Conservation (phyloP, 1,284 basidiomycete species). For the Marasmius sp. region DNA sequence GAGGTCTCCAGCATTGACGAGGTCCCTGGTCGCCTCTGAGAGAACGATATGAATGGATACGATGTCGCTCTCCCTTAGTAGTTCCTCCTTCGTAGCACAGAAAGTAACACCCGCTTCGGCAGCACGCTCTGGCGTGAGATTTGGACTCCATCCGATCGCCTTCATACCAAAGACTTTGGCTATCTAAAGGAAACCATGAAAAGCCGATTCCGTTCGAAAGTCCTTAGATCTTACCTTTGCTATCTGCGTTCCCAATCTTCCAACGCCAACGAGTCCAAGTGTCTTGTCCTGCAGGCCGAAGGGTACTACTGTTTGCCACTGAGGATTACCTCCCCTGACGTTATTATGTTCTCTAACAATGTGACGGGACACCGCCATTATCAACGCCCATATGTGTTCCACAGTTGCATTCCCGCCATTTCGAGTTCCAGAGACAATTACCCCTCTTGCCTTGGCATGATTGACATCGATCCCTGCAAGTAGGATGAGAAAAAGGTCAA, state of each 20-base stretch:
- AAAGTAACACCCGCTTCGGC: slow-evolving; percentile 49
- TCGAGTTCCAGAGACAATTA: slow-evolving; percentile 58
- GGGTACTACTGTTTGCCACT: slow-evolving; percentile 59
- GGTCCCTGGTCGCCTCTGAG: slow-evolving; percentile 46
- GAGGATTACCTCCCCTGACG: slow-evolving; percentile 43
- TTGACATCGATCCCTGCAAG: slow-evolving; percentile 40
- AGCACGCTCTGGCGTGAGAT: slow-evolving; percentile 59
- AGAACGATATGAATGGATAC: slow-evolving; percentile 62
- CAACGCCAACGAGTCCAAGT: slow-evolving; percentile 59
- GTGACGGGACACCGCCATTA: slow-evolving; percentile 54
- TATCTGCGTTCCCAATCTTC: slow-evolving; percentile 49
- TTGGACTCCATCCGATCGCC: slow-evolving; percentile 63
- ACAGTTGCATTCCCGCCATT: slow-evolving; percentile 46
- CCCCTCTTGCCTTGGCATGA: slow-evolving; percentile 48
- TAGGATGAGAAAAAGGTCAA: neutral
- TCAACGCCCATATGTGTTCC: slow-evolving; percentile 69
- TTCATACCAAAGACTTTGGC: slow-evolving; percentile 60
- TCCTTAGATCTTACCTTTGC: slow-evolving; percentile 37
- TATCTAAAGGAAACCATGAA: slow-evolving; percentile 34
- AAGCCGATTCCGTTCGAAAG: neutral
- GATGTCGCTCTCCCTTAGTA: slow-evolving; percentile 55
- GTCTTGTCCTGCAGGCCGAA: slow-evolving; percentile 54
- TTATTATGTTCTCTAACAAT: slow-evolving; percentile 53
- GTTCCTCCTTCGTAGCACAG: slow-evolving; percentile 47
- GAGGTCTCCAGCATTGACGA: slow-evolving; percentile 49